A percentile compares a stretch with the other conserved stretches of the same genome.
Conservation (phyloP, 83 land plant genomes). For the Picea abies region DNA sequence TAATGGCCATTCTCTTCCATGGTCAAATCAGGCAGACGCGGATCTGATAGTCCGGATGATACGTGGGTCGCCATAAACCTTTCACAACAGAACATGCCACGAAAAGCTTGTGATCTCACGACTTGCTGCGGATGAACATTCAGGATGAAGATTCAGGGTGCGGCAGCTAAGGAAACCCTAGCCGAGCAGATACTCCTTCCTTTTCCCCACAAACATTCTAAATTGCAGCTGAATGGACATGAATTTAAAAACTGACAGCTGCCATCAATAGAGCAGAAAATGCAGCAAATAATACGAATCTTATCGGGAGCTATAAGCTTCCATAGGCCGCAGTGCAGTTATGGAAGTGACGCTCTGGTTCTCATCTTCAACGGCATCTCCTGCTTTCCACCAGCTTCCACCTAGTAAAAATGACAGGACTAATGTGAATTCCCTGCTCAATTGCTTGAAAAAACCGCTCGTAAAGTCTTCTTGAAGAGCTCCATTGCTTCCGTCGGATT, state of each 20-base stretch:
- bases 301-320: constrained; percentile 53
- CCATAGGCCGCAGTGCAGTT: constrained; percentile 68
- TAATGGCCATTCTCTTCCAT: too few relatives aligned
- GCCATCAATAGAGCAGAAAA: constrained; percentile 49
- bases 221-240: background rate
- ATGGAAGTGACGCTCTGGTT: constrained; percentile 46
- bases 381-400: constrained; percentile 38
- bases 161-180: too few relatives aligned
- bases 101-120: too few relatives aligned
- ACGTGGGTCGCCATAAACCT: too few relatives aligned
- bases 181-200: too few relatives aligned
- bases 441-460: background rate
- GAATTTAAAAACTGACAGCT: too few relatives aligned
- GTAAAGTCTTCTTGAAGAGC: background rate
- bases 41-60: too few relatives aligned
- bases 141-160: too few relatives aligned
- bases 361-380: constrained; percentile 12
- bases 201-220: background rate
- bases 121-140: too few relatives aligned
- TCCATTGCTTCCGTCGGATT: background rate
- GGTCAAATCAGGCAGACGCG: too few relatives aligned
- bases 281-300: constrained; percentile 54
- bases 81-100: too few relatives aligned
- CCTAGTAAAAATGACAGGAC: background rate
- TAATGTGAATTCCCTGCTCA: background rate